Evolutionary conservation across 257 asterid species (phyloP).

Genomic region (Penstemon eatonii): DNA sequence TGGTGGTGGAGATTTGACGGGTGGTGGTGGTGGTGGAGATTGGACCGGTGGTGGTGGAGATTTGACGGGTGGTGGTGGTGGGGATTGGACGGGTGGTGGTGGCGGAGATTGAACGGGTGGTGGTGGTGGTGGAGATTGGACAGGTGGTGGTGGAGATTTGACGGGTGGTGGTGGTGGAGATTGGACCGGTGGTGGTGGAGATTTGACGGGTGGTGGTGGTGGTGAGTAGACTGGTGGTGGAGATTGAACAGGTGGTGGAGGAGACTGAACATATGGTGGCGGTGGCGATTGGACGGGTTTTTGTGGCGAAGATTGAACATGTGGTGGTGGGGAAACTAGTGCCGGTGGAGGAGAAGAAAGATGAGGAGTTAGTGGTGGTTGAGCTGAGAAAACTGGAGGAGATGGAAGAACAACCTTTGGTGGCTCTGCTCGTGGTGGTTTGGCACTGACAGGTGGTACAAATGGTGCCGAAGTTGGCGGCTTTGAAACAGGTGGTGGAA

Average conservation of each 20-base stretch:
- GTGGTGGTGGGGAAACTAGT: conserved; percentile 16
- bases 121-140: conserved; percentile 14
- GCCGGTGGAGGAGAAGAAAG: conserved; percentile 23
- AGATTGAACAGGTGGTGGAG: conserved; percentile 2
- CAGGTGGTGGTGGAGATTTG: conserved; percentile 13
- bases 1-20: conserved; percentile 13
- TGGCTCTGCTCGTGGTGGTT: neutral
- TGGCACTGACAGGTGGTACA: too few relatives aligned
- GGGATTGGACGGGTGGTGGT: neutral
- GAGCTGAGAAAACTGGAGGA: conserved; percentile 16
- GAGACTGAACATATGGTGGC: neutral
- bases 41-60: conserved; percentile 2
- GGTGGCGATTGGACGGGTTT: conserved; percentile 22
- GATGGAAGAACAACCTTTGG: conserved; percentile 18
- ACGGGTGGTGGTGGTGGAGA: neutral
- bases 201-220: conserved; percentile 9
- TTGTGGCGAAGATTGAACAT: conserved; percentile 13
- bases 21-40: conserved; percentile 23
- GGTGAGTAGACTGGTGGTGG: conserved; percentile 22
- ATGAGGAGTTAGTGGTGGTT: conserved; percentile 6
- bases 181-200: conserved; percentile 21
- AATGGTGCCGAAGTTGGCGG: too few relatives aligned
- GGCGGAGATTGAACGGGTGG: neutral
- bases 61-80: neutral
- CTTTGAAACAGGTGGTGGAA: neutral